Evolutionary conservation across 139 green algal genomes (phyloP).

Genomic region (Desmodesmus armatus): DNA sequence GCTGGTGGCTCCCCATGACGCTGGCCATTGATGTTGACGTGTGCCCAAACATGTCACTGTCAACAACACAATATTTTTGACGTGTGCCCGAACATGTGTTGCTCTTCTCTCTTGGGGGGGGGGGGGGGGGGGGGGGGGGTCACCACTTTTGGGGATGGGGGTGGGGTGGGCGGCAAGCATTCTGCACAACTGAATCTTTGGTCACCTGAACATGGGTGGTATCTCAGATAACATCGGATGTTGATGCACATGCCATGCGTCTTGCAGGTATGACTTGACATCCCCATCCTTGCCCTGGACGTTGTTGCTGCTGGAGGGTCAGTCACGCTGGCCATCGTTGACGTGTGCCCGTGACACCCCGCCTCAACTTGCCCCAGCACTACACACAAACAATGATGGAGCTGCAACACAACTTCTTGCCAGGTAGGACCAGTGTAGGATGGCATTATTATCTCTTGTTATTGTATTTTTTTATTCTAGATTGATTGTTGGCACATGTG

Average conservation of each 20-base stretch:
- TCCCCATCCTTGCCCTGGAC: constrained; percentile 88
- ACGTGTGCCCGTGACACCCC: constrained; percentile 71
- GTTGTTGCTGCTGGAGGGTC: constrained; percentile 60
- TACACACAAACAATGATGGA: constrained; percentile 71
- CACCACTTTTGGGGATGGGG: too few relatives aligned
- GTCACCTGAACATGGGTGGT: too few relatives aligned
- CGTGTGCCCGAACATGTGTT: too few relatives aligned
- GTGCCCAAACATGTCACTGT: too few relatives aligned
- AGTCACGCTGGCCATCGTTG: constrained; percentile 76
- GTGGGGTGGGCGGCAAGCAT: too few relatives aligned
- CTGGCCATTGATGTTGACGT: constrained; percentile 82
- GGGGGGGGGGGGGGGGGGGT: too few relatives aligned
- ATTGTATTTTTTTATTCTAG: neutral
- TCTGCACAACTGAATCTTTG: too few relatives aligned
- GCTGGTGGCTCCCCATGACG: constrained; percentile 50
- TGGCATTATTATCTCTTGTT: too few relatives aligned
- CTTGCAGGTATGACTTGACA: constrained; percentile 62
- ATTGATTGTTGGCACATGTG: too few relatives aligned
- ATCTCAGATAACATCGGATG: too few relatives aligned
- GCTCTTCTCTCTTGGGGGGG: too few relatives aligned
- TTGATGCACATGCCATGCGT: neutral
- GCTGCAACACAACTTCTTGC: constrained; percentile 65
- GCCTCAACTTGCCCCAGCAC: constrained; percentile 67
- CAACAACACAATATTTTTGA: too few relatives aligned
- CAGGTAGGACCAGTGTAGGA: neutral